A percentile compares a stretch with the other conserved stretches of the same genome.
Evolutionary conservation across 805 yeast species (phyloP).

Genomic region (Metschnikowia anglica): DNA sequence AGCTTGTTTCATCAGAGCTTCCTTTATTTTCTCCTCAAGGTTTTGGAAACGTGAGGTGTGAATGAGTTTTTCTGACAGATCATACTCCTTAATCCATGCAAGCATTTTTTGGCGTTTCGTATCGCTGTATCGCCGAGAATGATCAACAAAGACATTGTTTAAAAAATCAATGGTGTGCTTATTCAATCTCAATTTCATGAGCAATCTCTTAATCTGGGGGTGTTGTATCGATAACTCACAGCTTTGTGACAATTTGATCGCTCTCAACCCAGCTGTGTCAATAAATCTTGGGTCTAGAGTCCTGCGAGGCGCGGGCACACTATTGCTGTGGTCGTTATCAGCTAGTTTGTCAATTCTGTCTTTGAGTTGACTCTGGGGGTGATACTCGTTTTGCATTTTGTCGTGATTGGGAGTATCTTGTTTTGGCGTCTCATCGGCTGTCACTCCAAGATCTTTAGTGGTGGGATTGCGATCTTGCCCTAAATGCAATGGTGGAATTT

Average conservation of each 20-base stretch:
- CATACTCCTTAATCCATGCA: conserved; percentile 6
- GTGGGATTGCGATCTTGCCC: background rate
- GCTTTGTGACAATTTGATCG: background rate
- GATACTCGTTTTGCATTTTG: background rate
- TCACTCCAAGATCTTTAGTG: no score
- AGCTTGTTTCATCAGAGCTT: conserved; percentile 6
- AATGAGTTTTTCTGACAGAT: background rate
- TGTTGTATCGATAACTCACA: conserved; percentile 10
- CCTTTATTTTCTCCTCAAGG: conserved; percentile 3
- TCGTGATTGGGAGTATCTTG: no score
- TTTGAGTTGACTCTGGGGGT: background rate
- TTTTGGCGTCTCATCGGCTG: no score
- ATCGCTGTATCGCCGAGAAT: conserved; percentile 8
- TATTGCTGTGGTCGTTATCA: no score
- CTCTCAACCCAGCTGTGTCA: background rate
- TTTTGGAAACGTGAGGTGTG: background rate
- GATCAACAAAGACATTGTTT: conserved; percentile 15
- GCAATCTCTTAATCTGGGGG: conserved; percentile 18
- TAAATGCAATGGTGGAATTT: background rate
- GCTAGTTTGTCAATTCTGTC: no score
- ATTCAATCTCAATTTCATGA: conserved; percentile 8
- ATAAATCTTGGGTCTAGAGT: conserved; percentile 9
- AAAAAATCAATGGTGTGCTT: conserved; percentile 14
- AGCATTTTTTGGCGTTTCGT: conserved; percentile 2
- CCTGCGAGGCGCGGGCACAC: background rate